phyloP scores from a whole-genome alignment of 1,139 yeast species.

The Suhomyces anneliseae region DNA sequence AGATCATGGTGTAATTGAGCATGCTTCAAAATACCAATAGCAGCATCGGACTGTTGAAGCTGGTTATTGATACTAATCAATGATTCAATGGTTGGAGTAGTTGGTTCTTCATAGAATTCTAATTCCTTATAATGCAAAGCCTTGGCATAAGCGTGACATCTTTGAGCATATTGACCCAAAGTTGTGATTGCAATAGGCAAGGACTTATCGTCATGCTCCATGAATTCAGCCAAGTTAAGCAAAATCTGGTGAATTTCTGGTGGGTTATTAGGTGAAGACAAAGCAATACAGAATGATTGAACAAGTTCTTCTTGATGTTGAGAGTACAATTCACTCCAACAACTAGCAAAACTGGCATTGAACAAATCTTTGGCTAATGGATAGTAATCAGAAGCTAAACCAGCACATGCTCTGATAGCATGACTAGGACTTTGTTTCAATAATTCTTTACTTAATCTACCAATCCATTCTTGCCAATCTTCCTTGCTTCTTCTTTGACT shows the following conservation, averaged over 20 bases:
- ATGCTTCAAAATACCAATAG: constrained; percentile 92
- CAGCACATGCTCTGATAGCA: constrained; percentile 91
- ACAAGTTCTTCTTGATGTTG: constrained; percentile 90
- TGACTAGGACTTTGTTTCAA: constrained; percentile 93
- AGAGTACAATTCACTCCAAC: constrained; percentile 93
- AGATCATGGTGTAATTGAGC: constrained; percentile 93
- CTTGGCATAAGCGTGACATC: constrained; percentile 97
- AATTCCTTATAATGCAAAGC: constrained; percentile 94
- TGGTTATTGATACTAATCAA: constrained; percentile 91
- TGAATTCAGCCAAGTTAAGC: constrained; percentile 86
- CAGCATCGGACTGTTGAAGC: constrained; percentile 95
- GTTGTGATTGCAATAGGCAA: constrained; percentile 88
- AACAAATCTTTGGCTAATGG: constrained; percentile 90
- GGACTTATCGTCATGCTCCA: constrained; percentile 97
- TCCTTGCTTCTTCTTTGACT: constrained; percentile 85
- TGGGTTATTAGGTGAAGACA: constrained; percentile 88
- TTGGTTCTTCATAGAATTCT: constrained; percentile 91
- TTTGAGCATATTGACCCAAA: constrained; percentile 87
- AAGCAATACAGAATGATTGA: constrained; percentile 79
- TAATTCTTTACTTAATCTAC: constrained; percentile 80
- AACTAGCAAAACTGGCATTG: constrained; percentile 92
- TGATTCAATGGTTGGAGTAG: constrained; percentile 89
- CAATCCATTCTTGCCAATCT: constrained; percentile 98
- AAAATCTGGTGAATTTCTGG: constrained; percentile 94
- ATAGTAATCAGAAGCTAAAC: constrained; percentile 81